Evolutionary conservation across 2,329 filamentous ascomycete genomes (phyloP).

Genomic region (Ramichloridium luteum): DNA sequence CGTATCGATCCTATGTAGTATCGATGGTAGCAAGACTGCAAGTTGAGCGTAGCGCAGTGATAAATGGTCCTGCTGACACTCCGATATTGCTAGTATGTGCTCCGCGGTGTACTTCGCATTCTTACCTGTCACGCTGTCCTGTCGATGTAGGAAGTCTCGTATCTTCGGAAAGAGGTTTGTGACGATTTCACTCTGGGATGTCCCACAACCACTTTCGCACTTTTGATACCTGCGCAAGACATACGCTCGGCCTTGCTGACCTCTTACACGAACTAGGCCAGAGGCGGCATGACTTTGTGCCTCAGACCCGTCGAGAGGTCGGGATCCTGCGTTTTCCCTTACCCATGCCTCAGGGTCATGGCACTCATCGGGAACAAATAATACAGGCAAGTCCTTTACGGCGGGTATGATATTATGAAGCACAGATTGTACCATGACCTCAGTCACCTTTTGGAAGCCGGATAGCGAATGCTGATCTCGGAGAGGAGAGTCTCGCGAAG

Average conservation of each 20-base stretch:
- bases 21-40: conserved; percentile 55
- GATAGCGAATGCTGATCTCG: no score
- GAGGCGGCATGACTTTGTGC: no score
- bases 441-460: no score
- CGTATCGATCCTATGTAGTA: conserved; percentile 58
- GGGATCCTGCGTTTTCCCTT: neutral
- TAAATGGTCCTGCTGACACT: conserved; percentile 38
- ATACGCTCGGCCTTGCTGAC: conserved; percentile 10
- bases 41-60: conserved; percentile 37
- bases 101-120: conserved; percentile 30
- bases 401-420: conserved; percentile 6
- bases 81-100: conserved; percentile 36
- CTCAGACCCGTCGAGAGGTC: no score
- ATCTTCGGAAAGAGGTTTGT: conserved; percentile 40
- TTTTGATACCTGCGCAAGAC: conserved; percentile 9
- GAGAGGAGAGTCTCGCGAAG: conserved; percentile 1
- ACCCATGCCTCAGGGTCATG: conserved; percentile 5
- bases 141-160: conserved; percentile 46
- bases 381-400: conserved; percentile 8
- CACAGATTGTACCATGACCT: no score
- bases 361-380: conserved; percentile 6
- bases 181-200: no score
- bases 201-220: no score
- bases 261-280: conserved; percentile 12
- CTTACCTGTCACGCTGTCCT: conserved; percentile 5